Conservation (phyloP, 805 yeast genomes). For the Debaryomyces prosopidis region DNA sequence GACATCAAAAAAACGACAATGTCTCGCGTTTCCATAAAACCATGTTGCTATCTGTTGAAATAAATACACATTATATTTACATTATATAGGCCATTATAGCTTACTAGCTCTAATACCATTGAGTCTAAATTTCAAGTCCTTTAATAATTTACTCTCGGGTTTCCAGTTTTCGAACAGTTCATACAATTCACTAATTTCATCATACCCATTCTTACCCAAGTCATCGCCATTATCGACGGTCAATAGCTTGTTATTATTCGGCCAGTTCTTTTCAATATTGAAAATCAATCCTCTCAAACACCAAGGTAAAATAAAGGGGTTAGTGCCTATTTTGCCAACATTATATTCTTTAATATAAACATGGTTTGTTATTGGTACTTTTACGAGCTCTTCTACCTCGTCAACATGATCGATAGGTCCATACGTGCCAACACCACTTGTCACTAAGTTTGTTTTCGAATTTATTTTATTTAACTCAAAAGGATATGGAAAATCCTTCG, state of each 20-base stretch:
- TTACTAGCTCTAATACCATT: conserved; percentile 52
- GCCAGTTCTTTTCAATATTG: conserved; percentile 54
- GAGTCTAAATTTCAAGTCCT: conserved; percentile 79
- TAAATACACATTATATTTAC: no score
- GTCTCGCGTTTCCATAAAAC: not conserved
- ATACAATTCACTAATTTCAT: conserved; percentile 61
- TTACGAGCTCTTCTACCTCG: conserved; percentile 8
- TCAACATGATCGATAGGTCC: conserved; percentile 8
- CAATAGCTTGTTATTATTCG: conserved; percentile 41
- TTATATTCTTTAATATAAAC: conserved; percentile 50
- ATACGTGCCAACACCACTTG: conserved; percentile 20
- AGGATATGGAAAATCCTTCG: not conserved
- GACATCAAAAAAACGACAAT: not conserved
- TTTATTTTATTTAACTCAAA: conserved; percentile 2
- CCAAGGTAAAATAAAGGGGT: conserved; percentile 92
- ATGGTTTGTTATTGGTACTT: conserved; percentile 33
- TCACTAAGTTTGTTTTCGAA: conserved; percentile 10
- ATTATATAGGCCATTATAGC: conserved; percentile 16
- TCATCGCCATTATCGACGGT: conserved; percentile 33
- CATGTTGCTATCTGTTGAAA: no score
- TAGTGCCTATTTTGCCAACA: conserved; percentile 65
- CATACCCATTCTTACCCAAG: conserved; percentile 35
- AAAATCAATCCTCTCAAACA: conserved; percentile 80
- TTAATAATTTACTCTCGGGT: conserved; percentile 79
- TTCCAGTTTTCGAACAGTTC: conserved; percentile 81